phyloP scores from a whole-genome alignment of 2,329 filamentous ascomycete species.

The Verticillium alfalfae region DNA sequence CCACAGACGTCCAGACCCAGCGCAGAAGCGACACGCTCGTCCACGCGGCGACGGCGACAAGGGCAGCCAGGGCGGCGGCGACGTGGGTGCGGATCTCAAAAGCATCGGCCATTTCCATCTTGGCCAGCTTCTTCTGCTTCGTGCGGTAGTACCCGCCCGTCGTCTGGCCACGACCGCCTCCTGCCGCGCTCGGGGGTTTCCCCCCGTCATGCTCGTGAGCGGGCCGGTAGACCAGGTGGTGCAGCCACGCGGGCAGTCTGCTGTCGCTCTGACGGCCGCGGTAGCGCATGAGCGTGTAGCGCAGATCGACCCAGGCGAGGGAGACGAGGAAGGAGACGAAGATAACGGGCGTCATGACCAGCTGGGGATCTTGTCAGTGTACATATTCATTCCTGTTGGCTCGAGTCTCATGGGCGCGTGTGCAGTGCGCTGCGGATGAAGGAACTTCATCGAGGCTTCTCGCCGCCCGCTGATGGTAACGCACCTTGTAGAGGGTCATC shows the following conservation, averaged over 20 bases:
- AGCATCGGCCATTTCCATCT: slow-evolving; percentile 57
- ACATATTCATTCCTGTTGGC: too few species aligned
- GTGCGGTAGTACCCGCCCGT: slow-evolving; percentile 43
- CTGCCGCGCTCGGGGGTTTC: slow-evolving; percentile 17
- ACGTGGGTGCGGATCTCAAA: slow-evolving; percentile 53
- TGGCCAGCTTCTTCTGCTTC: slow-evolving; percentile 55
- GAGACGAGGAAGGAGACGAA: slow-evolving; percentile 62
- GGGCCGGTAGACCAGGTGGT: slow-evolving; percentile 31
- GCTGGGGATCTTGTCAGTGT: slow-evolving; percentile 17
- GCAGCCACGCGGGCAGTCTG: slow-evolving; percentile 33
- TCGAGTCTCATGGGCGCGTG: too few species aligned
- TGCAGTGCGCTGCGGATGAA: too few species aligned
- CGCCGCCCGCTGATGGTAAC: neutral
- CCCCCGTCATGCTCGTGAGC: slow-evolving; percentile 22
- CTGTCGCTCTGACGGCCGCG: slow-evolving; percentile 23
- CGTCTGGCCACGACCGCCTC: slow-evolving; percentile 6
- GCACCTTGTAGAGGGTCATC: slow-evolving; percentile 17
- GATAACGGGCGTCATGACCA: slow-evolving; percentile 56
- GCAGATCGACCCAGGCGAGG: slow-evolving; percentile 56
- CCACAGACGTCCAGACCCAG: neutral
- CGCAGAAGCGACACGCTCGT: slow-evolving; percentile 13
- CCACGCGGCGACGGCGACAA: slow-evolving; percentile 22
- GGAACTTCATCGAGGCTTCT: neutral
- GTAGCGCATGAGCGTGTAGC: slow-evolving; percentile 45
- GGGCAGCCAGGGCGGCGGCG: slow-evolving; percentile 40